Evolutionary conservation across 805 yeast genomes (phyloP).

Genomic region (Sugiyamaella smithiae): DNA sequence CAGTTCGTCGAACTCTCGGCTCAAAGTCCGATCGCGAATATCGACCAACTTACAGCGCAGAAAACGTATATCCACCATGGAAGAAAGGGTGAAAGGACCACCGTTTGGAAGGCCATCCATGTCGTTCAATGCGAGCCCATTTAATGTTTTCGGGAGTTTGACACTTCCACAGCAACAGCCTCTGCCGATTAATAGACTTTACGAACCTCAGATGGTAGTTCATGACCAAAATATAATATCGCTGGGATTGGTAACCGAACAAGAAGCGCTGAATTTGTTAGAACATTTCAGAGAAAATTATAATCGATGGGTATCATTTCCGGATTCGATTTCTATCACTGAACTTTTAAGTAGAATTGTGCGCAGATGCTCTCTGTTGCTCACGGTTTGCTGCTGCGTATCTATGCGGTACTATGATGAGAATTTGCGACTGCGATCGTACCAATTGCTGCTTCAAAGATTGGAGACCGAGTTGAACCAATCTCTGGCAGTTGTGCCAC

Average conservation of each 20-base stretch:
- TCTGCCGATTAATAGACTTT: slow-evolving; percentile 37
- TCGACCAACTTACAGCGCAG: slow-evolving; percentile 1
- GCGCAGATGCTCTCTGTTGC: slow-evolving; percentile 54
- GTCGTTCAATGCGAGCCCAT: slow-evolving; percentile 45
- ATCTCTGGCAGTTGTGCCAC: slow-evolving; percentile 43
- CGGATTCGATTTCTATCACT: slow-evolving; percentile 48
- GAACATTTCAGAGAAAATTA: slow-evolving; percentile 61
- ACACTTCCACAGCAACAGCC: slow-evolving; percentile 35
- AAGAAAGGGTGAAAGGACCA: slow-evolving; percentile 13
- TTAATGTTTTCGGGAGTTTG: slow-evolving; percentile 39
- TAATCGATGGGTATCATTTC: slow-evolving; percentile 77
- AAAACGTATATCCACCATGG: slow-evolving; percentile 10
- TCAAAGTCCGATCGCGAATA: background rate
- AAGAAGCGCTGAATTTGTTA: slow-evolving; percentile 50
- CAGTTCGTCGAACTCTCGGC: background rate
- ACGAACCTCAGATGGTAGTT: slow-evolving; percentile 30
- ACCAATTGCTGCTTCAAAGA: slow-evolving; percentile 44
- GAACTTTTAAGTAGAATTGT: slow-evolving; percentile 47
- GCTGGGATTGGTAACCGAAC: slow-evolving; percentile 46
- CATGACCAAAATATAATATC: slow-evolving; percentile 48
- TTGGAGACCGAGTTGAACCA: slow-evolving; percentile 49
- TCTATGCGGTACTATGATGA: slow-evolving; percentile 53
- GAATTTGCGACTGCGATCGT: slow-evolving; percentile 40
- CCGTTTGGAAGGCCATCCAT: slow-evolving; percentile 39
- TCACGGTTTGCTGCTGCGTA: slow-evolving; percentile 63